Conservation (phyloP, 2,329 filamentous ascomycete species). For the Sarocladium brachiariae region DNA sequence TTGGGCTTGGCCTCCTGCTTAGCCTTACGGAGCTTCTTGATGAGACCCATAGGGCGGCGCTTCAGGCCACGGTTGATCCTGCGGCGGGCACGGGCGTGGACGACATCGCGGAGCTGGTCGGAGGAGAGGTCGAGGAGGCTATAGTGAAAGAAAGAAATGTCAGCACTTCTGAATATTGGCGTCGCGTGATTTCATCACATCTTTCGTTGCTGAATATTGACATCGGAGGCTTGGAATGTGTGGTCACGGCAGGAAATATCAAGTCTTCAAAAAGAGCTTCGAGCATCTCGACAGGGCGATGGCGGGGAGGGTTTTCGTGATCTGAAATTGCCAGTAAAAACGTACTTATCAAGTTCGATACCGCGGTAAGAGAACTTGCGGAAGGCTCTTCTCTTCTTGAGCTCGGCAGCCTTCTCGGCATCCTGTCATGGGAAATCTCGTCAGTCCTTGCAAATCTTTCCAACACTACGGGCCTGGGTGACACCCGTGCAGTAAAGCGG, state of each 20-base stretch:
- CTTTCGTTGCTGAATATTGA: neutral
- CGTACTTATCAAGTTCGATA: constrained; percentile 98
- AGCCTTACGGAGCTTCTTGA: constrained; percentile 99
- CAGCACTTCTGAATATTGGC: neutral
- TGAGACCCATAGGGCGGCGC: constrained; percentile 99
- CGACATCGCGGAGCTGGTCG: constrained; percentile 98
- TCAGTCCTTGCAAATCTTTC: constrained; percentile 8
- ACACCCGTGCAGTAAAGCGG: too few relatives aligned
- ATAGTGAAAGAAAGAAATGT: constrained; percentile 17
- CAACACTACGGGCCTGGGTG: too few relatives aligned
- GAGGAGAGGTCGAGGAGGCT: constrained; percentile 98
- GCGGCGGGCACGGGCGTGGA: constrained; percentile 96
- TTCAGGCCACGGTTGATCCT: constrained; percentile 99
- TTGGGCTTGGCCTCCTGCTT: constrained; percentile 99
- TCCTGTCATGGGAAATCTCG: constrained; percentile 50
- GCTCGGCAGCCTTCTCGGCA: constrained; percentile 95
- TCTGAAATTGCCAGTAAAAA: constrained; percentile 26
- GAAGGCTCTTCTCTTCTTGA: constrained; percentile 99
- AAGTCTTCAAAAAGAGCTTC: neutral
- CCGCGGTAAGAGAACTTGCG: constrained; percentile 99
- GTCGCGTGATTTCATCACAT: neutral
- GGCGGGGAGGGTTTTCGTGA: constrained; percentile 10
- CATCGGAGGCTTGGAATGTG: neutral
- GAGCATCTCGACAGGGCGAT: neutral
- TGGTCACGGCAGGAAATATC: neutral